These are phyloP conservation scores for Extremus antarcticus DNA, from an alignment of 495 filamentous ascomycete species.

Conservation along the genomic window DNA sequence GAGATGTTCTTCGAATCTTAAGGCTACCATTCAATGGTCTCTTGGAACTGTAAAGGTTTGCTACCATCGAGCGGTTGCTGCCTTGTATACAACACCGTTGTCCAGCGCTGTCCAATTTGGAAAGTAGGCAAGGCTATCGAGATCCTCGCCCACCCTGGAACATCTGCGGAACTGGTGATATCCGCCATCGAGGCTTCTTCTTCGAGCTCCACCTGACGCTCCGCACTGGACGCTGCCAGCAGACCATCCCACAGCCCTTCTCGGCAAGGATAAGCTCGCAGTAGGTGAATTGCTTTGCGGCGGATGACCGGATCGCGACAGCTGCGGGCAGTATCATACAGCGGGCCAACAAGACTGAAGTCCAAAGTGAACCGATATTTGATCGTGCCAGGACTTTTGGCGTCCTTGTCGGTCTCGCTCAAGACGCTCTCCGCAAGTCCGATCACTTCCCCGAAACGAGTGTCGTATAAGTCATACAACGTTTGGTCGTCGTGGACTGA, in stretches of 20 bases:
- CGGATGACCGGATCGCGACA: conserved; percentile 46
- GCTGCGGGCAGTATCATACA: conserved; percentile 47
- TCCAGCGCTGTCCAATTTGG: background rate
- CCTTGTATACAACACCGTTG: background rate
- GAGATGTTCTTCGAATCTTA: no score
- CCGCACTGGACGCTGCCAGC: conserved; percentile 41
- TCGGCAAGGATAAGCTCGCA: conserved; percentile 42
- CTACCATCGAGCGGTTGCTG: background rate
- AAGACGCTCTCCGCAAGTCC: background rate
- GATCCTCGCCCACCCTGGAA: conserved; percentile 3
- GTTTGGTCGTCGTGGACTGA: background rate
- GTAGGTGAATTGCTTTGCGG: conserved; percentile 43
- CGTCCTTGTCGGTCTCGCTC: background rate
- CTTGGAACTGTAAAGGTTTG: background rate
- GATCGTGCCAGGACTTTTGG: background rate
- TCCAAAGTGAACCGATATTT: conserved; percentile 29
- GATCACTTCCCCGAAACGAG: background rate
- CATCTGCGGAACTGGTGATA: conserved; percentile 7
- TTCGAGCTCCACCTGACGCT: conserved; percentile 43
- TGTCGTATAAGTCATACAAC: background rate
- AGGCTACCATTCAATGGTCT: background rate
- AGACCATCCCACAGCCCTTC: conserved; percentile 56
- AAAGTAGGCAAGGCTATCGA: background rate
- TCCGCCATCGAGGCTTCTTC: conserved; percentile 41
- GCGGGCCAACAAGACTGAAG: conserved; percentile 41